phyloP scores from a whole-genome alignment of 2,329 filamentous ascomycete species.

The Pezicula neosporulosa region DNA sequence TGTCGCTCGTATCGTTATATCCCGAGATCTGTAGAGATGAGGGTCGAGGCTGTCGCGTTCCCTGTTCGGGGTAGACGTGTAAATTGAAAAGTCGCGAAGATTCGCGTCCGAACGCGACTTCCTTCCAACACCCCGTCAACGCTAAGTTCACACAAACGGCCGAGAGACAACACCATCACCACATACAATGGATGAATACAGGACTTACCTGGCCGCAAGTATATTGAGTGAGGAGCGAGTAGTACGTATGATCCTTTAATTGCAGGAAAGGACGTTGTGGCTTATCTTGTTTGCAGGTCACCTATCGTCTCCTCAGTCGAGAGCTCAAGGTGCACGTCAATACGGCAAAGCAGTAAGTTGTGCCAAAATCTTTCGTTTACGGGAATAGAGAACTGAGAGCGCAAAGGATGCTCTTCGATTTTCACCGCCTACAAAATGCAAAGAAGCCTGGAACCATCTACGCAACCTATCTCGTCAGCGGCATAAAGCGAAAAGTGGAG shows the following conservation, averaged over 20 bases:
- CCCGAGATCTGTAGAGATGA: not conserved
- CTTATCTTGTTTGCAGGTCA: conserved; percentile 56
- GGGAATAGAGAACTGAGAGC: conserved; percentile 5
- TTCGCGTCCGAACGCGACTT: conserved; percentile 9
- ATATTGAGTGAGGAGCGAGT: conserved; percentile 30
- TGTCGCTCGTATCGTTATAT: conserved; percentile 7
- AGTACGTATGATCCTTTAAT: conserved; percentile 14
- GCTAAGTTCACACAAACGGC: conserved; percentile 7
- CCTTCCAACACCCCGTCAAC: conserved; percentile 3
- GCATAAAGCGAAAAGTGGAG: conserved; percentile 49
- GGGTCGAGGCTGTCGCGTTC: conserved; percentile 9
- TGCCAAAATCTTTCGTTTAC: not conserved
- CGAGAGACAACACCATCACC: conserved; percentile 4
- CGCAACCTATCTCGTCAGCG: conserved; percentile 88
- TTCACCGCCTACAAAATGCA: conserved; percentile 72
- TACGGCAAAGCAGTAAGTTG: conserved; percentile 74
- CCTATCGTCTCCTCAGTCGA: conserved; percentile 81
- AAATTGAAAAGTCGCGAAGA: conserved; percentile 22
- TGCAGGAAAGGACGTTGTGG: not conserved
- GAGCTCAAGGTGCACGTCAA: conserved; percentile 82
- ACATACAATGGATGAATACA: conserved; percentile 28
- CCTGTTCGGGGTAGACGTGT: not conserved
- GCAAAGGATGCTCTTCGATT: conserved; percentile 81
- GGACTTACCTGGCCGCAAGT: conserved; percentile 27
- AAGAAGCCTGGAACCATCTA: conserved; percentile 73